Percentiles rank a stretch among this genome's conserved stretches.
Conservation (phyloP, 83 land plant genomes). For the Picea abies region DNA sequence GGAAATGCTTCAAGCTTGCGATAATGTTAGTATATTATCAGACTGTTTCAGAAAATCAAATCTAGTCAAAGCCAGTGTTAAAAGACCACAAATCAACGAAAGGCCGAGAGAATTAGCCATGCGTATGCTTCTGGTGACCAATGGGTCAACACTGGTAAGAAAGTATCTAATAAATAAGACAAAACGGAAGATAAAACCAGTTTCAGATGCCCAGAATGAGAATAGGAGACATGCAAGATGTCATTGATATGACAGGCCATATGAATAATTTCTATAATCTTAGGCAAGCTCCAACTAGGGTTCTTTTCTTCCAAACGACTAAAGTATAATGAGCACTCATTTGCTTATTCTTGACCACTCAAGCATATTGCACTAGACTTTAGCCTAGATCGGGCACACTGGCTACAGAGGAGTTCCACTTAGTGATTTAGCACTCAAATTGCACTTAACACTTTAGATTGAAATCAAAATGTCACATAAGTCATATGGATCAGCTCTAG, state of each 20-base stretch:
- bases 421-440: no score
- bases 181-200: not conserved
- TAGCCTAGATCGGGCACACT: no score
- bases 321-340: not conserved
- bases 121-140: not conserved
- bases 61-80: not conserved
- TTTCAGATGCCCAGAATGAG: not conserved
- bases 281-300: not conserved
- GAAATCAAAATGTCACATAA: no score
- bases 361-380: not conserved
- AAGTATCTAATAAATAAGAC: not conserved
- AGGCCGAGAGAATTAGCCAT: not conserved
- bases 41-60: not conserved
- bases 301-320: not conserved
- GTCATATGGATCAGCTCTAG: no score
- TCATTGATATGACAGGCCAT: not conserved
- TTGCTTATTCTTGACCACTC: not conserved
- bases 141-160: not conserved
- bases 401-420: no score
- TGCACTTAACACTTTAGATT: no score
- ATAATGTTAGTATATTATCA: not conserved
- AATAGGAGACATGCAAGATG: no score
- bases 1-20: not conserved
- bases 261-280: not conserved
- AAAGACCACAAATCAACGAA: not conserved